A percentile compares a stretch with the other conserved stretches of the same genome.
phyloP scores from a whole-genome alignment of 768 basidiomycete species.

The Russula lepida region DNA sequence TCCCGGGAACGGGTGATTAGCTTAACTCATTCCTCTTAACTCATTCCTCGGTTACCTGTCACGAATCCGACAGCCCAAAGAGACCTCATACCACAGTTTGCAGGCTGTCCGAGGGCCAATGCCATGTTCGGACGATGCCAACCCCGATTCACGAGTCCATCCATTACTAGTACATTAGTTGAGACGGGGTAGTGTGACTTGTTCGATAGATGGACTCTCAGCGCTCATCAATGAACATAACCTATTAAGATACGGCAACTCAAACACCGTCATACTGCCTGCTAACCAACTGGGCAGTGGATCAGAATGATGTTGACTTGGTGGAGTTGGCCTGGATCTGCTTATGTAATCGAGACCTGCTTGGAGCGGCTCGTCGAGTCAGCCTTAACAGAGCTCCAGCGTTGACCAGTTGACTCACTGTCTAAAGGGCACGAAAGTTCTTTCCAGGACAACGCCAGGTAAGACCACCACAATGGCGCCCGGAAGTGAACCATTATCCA shows the following conservation, averaged over 20 bases:
- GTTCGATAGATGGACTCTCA: not conserved
- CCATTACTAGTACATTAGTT: not conserved
- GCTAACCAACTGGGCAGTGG: not conserved
- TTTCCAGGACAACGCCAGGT: not conserved
- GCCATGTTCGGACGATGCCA: not conserved
- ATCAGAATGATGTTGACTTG: not conserved
- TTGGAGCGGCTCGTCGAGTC: too few relatives aligned
- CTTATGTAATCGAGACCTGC: not conserved
- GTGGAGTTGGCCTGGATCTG: not conserved
- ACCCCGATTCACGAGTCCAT: not conserved
- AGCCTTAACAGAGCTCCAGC: not conserved
- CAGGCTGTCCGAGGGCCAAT: not conserved
- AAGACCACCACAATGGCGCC: conserved; percentile 35
- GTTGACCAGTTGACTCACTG: not conserved
- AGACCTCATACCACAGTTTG: not conserved
- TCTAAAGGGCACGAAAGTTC: not conserved
- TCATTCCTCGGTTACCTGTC: not conserved
- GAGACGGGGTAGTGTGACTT: not conserved
- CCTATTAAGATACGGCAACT: not conserved
- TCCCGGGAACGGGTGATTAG: not conserved
- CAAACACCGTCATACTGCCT: not conserved
- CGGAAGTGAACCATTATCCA: conserved; percentile 69
- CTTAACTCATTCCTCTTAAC: not conserved
- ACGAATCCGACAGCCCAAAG: not conserved
- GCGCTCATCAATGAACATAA: not conserved